These are phyloP conservation scores for Corymbia calophylla DNA, from an alignment of 441 rosid genomes.

Conservation along the genomic window DNA sequence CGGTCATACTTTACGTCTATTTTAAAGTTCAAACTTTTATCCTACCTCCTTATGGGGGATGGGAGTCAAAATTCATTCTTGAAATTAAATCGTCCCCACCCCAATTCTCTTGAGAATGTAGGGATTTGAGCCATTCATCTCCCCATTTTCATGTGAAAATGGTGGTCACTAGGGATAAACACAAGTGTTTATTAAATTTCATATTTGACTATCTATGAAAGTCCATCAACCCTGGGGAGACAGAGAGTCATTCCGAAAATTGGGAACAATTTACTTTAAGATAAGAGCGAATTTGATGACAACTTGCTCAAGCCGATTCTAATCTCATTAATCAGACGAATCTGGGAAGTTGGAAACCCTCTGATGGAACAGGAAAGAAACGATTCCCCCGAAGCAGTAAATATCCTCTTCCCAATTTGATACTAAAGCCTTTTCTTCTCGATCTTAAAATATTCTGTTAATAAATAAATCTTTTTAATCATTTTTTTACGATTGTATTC, in stretches of 20 bases:
- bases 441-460: neutral
- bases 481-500: neutral
- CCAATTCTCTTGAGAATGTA: too few species aligned
- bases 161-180: too few species aligned
- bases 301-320: neutral
- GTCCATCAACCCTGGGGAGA: neutral
- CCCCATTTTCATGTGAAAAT: too few species aligned
- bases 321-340: neutral
- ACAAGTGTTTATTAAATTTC: too few species aligned
- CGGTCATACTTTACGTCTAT: too few species aligned
- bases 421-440: neutral
- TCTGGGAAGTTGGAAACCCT: neutral
- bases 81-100: too few species aligned
- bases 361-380: accelerated
- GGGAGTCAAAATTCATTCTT: too few species aligned
- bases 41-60: too few species aligned
- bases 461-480: neutral
- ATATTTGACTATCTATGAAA: neutral
- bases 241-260: neutral
- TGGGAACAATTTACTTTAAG: neutral
- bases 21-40: too few species aligned
- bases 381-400: neutral
- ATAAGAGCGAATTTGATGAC: neutral
- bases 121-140: too few species aligned
- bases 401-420: neutral